Evolutionary conservation across 176 grass and related monocot genomes (phyloP).

Genomic region (Neostapfia colusana): DNA sequence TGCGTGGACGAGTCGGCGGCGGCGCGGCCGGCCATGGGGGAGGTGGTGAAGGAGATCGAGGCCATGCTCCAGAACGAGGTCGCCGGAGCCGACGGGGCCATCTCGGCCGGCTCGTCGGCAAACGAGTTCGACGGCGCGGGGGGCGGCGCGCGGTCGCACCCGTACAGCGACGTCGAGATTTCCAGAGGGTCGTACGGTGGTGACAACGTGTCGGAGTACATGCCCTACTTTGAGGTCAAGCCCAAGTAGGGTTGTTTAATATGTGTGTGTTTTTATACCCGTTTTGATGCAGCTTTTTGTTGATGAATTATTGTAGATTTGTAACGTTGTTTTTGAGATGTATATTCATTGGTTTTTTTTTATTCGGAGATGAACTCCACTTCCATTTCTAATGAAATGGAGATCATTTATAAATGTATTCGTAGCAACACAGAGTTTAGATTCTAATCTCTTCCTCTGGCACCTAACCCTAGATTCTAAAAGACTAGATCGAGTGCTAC

Average conservation of each 20-base stretch:
- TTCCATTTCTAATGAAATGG: too few relatives aligned
- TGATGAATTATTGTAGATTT: background rate
- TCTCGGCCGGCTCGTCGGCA: constrained; percentile 42
- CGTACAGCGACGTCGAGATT: constrained; percentile 18
- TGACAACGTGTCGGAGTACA: constrained; percentile 35
- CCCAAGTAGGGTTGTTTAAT: constrained; percentile 34
- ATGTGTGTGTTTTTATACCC: background rate
- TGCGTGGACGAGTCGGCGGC: constrained; percentile 56
- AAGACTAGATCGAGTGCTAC: too few relatives aligned
- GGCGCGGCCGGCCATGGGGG: constrained; percentile 44
- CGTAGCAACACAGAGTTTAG: too few relatives aligned
- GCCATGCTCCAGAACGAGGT: constrained; percentile 55
- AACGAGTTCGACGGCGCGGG: constrained; percentile 42
- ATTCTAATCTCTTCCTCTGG: too few relatives aligned
- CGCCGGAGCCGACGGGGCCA: background rate
- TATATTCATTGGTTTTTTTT: background rate
- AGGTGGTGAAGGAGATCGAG: constrained; percentile 63
- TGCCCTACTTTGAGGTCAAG: constrained; percentile 54
- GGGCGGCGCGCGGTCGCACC: constrained; percentile 1
- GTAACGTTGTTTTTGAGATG: background rate
- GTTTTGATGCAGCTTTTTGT: background rate
- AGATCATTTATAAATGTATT: too few relatives aligned
- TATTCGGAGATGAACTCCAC: too few relatives aligned
- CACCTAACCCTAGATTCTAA: too few relatives aligned
- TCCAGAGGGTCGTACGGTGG: constrained; percentile 19